Conservation (phyloP, 2,329 filamentous ascomycete genomes). For the Trichoderma atroviride region DNA sequence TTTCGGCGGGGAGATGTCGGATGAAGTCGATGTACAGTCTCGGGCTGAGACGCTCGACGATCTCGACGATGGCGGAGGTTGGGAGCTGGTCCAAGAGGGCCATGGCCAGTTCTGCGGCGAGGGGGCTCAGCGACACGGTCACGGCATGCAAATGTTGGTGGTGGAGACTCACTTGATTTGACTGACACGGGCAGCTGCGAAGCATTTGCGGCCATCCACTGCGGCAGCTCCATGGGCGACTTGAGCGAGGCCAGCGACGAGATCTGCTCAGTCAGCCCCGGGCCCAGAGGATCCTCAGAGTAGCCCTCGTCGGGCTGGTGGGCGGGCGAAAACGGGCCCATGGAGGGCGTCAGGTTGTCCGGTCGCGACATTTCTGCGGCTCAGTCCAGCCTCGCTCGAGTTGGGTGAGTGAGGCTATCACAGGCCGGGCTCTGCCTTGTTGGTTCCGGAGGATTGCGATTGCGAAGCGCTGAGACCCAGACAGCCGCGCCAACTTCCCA, state of each 20-base stretch:
- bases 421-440: conserved; percentile 1
- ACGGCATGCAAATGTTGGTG: not conserved
- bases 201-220: conserved; percentile 55
- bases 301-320: conserved; percentile 79
- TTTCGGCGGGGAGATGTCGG: conserved; percentile 80
- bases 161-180: conserved; percentile 51
- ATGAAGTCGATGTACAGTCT: conserved; percentile 93
- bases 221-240: conserved; percentile 49
- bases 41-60: conserved; percentile 79
- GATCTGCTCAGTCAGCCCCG: conserved; percentile 37
- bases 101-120: conserved; percentile 72
- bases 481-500: conserved; percentile 19
- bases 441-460: conserved; percentile 18
- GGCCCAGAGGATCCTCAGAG: conserved; percentile 70
- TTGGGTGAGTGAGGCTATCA: conserved; percentile 26
- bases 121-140: not conserved
- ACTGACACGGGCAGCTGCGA: conserved; percentile 52
- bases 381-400: conserved; percentile 23
- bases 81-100: conserved; percentile 75
- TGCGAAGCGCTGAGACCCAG: conserved; percentile 16
- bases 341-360: conserved; percentile 30
- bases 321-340: conserved; percentile 26
- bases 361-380: conserved; percentile 35
- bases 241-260: conserved; percentile 42
- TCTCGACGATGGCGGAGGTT: conserved; percentile 75